Base-by-base conservation (phyloP, 2,329 filamentous ascomycete genomes). In the Colletotrichum coccodes region DNA sequence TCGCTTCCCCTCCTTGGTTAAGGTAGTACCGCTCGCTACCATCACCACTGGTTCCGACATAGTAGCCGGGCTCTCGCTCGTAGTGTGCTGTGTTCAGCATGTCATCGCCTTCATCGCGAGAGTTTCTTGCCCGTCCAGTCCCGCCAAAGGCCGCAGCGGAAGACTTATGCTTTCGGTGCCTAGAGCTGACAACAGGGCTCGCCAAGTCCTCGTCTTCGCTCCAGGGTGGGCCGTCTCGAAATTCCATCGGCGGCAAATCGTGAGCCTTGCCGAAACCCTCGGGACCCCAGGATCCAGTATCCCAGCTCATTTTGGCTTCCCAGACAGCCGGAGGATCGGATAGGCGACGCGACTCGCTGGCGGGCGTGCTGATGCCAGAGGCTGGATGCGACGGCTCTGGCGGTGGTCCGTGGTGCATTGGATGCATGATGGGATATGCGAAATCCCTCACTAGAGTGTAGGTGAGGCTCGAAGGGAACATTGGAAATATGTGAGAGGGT, bases 361-460 rank as follows among this genome's bases (percentile, higher is more conserved):
- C 90, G 11, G 95, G 94, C 0, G 95, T 97, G n/a, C 92, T 95
- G 73, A 92, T 86, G 65, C 91, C 92, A 1, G 94, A 97, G 9
- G 90, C 86, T n/a, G 90, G 89, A 60, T 85, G 82, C 59, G 89
- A 91, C 30, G 89, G 85, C 73, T 94, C 92, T 42, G 92, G 91
- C 18, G 94, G 91, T n/a, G 95, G 93, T 1, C 96, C 96, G 85
- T 97, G 97, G 83, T 98, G 96, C 80, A 98, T 86, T 49, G 94
- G 94, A 79, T 98, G 93, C 63, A 87, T 86, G 30, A 88, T 78
- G 36, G 94, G 90, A 78, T 98, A 99, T 73, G 96, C 96, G 82
- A 98, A 99, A 85, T 99, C 96, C 76, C 96, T 92, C 72, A 99
- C 95, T 50, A 94, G 86, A n/a, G 94, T 91, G 79, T 98, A 98